These are phyloP conservation scores for Podaxis mareebaensis DNA, from an alignment of 768 basidiomycete species.

Conservation along the genomic window DNA sequence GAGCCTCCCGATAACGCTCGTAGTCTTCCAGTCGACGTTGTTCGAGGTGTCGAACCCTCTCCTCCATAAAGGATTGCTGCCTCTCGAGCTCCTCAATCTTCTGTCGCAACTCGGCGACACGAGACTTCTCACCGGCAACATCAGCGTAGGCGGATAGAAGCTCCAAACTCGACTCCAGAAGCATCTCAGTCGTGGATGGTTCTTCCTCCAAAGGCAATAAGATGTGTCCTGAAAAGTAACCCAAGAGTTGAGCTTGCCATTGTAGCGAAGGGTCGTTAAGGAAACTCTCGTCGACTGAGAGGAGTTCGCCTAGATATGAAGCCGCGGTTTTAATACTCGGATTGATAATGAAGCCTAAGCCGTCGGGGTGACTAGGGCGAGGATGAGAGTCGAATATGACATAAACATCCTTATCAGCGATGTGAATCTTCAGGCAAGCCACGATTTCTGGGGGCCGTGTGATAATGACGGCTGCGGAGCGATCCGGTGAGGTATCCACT, in stretches of 20 bases:
- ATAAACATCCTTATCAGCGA: conserved; percentile 40
- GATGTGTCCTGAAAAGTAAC: conserved; percentile 60
- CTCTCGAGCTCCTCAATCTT: conserved; percentile 11
- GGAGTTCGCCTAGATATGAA: conserved; percentile 42
- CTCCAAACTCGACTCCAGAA: conserved; percentile 15
- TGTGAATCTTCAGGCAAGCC: conserved; percentile 44
- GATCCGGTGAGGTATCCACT: conserved; percentile 25
- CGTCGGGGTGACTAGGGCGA: conserved; percentile 57
- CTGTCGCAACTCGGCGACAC: conserved; percentile 1
- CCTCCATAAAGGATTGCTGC: conserved; percentile 12
- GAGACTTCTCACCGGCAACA: conserved; percentile 9
- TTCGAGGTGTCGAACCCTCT: conserved; percentile 5
- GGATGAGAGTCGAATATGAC: conserved; percentile 71
- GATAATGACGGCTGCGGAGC: conserved; percentile 49
- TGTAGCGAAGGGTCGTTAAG: conserved; percentile 44
- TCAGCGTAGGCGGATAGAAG: conserved; percentile 16
- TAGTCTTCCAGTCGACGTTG: conserved; percentile 8
- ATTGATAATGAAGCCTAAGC: conserved; percentile 60
- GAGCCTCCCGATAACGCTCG: conserved; percentile 2
- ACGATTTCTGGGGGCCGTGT: conserved; percentile 75
- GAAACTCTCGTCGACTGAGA: conserved; percentile 48
- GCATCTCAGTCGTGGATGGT: conserved; percentile 11
- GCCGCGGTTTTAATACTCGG: conserved; percentile 45
- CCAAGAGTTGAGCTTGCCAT: conserved; percentile 68
- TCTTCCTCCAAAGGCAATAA: conserved; percentile 35